Conservation (phyloP, 495 filamentous ascomycete species). For the Penicillium subrubescens region DNA sequence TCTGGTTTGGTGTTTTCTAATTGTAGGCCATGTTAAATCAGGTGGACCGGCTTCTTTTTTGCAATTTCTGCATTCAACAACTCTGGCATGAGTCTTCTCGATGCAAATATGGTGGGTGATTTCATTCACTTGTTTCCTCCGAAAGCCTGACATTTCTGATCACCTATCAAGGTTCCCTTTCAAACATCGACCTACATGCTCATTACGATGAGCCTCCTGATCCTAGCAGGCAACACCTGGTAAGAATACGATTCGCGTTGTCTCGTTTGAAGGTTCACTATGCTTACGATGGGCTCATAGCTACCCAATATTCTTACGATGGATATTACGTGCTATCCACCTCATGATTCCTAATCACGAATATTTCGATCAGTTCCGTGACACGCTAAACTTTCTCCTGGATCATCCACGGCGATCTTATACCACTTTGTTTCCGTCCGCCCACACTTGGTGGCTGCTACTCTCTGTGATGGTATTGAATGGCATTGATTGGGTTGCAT, state of each 20-base stretch:
- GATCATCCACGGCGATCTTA: constrained; percentile 90
- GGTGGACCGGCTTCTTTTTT: constrained; percentile 10
- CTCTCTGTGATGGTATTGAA: constrained; percentile 76
- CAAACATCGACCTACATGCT: constrained; percentile 11
- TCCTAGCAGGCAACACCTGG: constrained; percentile 7
- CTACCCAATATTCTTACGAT: constrained; percentile 6
- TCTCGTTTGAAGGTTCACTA: background rate
- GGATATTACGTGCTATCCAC: background rate
- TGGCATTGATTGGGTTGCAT: constrained; percentile 76
- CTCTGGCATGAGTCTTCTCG: constrained; percentile 7
- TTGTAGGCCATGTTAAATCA: background rate
- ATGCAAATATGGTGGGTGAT: constrained; percentile 7
- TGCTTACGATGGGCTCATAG: background rate
- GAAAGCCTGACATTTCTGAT: background rate
- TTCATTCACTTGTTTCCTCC: too few relatives aligned
- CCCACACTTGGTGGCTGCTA: constrained; percentile 87
- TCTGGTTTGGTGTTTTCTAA: background rate
- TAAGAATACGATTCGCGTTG: background rate
- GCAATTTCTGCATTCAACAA: constrained; percentile 12
- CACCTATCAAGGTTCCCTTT: background rate
- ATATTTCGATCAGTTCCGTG: constrained; percentile 51
- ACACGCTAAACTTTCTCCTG: constrained; percentile 80
- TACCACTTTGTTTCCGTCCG: constrained; percentile 77
- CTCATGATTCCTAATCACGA: background rate
- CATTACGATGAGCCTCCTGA: constrained; percentile 7